Percentiles rank a stretch among this genome's conserved stretches.
Evolutionary conservation across 2,329 filamentous ascomycete genomes (phyloP).

Genomic region (Colletotrichum melonis): DNA sequence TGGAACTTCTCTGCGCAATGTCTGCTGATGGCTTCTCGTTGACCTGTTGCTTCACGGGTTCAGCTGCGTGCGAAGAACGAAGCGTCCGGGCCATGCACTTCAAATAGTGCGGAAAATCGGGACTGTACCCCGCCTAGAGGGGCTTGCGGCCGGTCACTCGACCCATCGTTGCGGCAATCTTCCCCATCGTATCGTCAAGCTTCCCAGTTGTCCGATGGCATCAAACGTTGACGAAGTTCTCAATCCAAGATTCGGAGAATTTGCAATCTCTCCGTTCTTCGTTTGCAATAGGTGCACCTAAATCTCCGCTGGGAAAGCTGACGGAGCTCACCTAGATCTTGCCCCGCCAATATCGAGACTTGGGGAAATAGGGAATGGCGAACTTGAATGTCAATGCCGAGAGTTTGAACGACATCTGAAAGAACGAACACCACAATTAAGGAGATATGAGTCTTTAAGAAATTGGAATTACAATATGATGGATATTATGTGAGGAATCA

Average conservation of each 20-base stretch:
- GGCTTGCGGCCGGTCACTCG: not conserved
- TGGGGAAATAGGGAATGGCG: not conserved
- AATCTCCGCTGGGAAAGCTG: not conserved
- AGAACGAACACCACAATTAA: not conserved
- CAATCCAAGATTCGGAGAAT: too few species aligned
- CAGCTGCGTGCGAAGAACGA: not conserved
- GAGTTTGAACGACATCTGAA: not conserved
- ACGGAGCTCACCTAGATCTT: not conserved
- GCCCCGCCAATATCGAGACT: not conserved
- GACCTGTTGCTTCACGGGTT: not conserved
- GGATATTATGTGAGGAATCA: not conserved
- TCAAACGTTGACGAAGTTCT: not conserved
- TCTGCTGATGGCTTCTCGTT: not conserved
- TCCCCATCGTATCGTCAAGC: not conserved
- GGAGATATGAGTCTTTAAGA: not conserved
- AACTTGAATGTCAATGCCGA: not conserved
- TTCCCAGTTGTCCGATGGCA: not conserved
- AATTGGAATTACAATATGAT: not conserved
- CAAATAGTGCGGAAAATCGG: conserved; percentile 17
- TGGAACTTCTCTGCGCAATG: not conserved
- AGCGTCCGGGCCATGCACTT: not conserved
- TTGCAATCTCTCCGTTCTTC: not conserved
- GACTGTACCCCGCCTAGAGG: not conserved
- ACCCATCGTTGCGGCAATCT: not conserved
- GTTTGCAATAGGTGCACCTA: not conserved